phyloP scores from a whole-genome alignment of 768 basidiomycete species.

The Scleroderma citrinum region DNA sequence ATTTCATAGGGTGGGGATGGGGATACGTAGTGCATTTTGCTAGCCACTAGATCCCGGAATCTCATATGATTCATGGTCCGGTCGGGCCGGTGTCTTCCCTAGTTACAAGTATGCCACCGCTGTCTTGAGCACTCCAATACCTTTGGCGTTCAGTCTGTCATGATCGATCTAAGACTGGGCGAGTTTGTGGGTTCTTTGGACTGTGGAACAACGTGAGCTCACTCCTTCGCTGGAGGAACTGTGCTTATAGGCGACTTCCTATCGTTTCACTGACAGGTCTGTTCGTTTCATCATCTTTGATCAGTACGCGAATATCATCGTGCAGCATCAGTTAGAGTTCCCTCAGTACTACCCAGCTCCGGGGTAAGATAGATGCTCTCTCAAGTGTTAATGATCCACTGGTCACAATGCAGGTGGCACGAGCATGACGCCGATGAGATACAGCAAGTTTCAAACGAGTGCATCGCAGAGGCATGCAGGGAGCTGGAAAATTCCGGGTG shows the following conservation, averaged over 20 bases:
- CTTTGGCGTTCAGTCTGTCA: constrained; percentile 6
- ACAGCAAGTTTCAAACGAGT: constrained; percentile 62
- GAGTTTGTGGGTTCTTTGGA: constrained; percentile 91
- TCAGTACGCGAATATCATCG: constrained; percentile 78
- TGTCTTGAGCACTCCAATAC: background rate
- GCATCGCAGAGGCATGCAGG: constrained; percentile 67
- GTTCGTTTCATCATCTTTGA: constrained; percentile 92
- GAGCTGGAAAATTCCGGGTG: constrained; percentile 72
- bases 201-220: constrained; percentile 87
- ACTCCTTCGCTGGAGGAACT: background rate
- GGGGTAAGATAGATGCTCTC: constrained; percentile 43
- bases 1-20: background rate
- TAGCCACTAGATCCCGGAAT: too few relatives aligned
- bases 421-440: constrained; percentile 90
- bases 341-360: constrained; percentile 90
- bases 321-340: constrained; percentile 88
- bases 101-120: too few relatives aligned
- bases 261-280: constrained; percentile 43
- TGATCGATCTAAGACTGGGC: constrained; percentile 47
- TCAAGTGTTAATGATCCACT: background rate
- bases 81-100: background rate
- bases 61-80: background rate
- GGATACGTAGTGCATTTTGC: background rate
- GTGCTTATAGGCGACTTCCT: background rate
- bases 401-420: constrained; percentile 64